Evolutionary conservation across 805 yeast genomes (phyloP).

Genomic region (Osmozyma mogii): DNA sequence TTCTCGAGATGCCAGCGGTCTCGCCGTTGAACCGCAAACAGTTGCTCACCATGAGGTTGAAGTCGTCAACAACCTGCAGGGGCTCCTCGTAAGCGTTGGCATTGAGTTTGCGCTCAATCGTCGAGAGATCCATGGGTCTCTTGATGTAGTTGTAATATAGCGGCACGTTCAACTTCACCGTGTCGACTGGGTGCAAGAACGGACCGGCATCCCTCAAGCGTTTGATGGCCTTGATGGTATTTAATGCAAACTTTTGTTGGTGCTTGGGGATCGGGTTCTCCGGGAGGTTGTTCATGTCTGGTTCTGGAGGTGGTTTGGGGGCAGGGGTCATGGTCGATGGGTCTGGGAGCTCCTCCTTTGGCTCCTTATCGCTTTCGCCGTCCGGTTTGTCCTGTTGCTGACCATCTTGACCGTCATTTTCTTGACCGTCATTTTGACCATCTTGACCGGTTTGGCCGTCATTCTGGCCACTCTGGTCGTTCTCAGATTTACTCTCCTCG

Average conservation of each 20-base stretch:
- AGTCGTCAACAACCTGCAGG: constrained; percentile 64
- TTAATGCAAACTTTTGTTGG: constrained; percentile 72
- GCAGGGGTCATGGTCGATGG: constrained; percentile 40
- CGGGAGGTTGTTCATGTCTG: constrained; percentile 65
- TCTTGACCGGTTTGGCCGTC: constrained; percentile 4
- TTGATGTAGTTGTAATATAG: constrained; percentile 76
- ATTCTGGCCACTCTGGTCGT: constrained; percentile 2
- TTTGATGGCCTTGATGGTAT: constrained; percentile 78
- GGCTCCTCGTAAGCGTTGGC: constrained; percentile 67
- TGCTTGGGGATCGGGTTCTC: constrained; percentile 67
- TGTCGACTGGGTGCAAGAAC: constrained; percentile 85
- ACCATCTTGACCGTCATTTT: constrained; percentile 4
- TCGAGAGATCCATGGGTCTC: constrained; percentile 89
- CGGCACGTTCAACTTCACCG: constrained; percentile 80
- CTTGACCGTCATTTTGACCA: constrained; percentile 3
- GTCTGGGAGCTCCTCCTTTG: background rate
- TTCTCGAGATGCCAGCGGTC: constrained; percentile 73
- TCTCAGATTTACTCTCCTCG: constrained; percentile 4
- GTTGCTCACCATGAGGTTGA: constrained; percentile 76
- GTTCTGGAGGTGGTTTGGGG: constrained; percentile 67
- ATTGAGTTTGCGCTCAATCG: constrained; percentile 75
- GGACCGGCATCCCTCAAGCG: constrained; percentile 90
- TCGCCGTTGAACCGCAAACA: constrained; percentile 83
- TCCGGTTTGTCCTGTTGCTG: background rate
- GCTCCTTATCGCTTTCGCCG: constrained; percentile 1